Evolutionary conservation across 352 stramenopile genomes (phyloP).

Genomic region (Globisporangium parvum): DNA sequence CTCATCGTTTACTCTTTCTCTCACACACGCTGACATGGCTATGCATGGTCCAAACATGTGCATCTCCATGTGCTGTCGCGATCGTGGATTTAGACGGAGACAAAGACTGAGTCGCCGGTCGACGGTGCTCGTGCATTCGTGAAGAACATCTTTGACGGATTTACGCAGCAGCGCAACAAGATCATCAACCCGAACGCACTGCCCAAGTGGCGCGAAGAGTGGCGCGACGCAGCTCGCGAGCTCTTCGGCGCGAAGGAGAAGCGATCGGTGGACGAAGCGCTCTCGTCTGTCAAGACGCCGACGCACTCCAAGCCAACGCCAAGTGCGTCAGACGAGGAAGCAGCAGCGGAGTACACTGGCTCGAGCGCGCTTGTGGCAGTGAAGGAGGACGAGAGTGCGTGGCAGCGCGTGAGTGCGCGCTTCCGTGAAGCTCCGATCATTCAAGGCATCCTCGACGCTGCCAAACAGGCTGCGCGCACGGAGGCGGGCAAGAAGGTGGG

Average conservation of each 20-base stretch:
- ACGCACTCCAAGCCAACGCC: constrained; percentile 28
- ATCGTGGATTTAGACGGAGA: constrained; percentile 19
- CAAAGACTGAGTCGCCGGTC: constrained; percentile 19
- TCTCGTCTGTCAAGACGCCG: constrained; percentile 59
- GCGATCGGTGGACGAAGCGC: constrained; percentile 64
- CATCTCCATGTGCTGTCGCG: constrained; percentile 1
- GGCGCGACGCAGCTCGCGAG: constrained; percentile 65
- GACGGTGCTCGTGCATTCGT: constrained; percentile 46
- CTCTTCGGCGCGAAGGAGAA: constrained; percentile 74
- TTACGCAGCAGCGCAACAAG: constrained; percentile 50
- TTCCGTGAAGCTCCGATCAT: constrained; percentile 95
- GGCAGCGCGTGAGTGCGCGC: constrained; percentile 91
- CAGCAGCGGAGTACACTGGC: constrained; percentile 55
- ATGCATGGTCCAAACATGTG: not conserved
- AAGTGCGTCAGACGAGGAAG: constrained; percentile 24
- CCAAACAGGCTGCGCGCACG: constrained; percentile 70
- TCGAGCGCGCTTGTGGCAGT: constrained; percentile 78
- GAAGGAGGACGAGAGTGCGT: constrained; percentile 92
- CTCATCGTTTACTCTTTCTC: constrained; percentile 4
- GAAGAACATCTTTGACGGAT: constrained; percentile 46
- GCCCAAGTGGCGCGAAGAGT: constrained; percentile 53
- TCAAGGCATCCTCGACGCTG: constrained; percentile 79
- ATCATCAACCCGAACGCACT: constrained; percentile 45
- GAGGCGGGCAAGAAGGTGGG: constrained; percentile 71
- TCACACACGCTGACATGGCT: not conserved